Base-by-base conservation (phyloP, 371 early-diverging fungal species). In the Vittaforma corneae region DNA sequence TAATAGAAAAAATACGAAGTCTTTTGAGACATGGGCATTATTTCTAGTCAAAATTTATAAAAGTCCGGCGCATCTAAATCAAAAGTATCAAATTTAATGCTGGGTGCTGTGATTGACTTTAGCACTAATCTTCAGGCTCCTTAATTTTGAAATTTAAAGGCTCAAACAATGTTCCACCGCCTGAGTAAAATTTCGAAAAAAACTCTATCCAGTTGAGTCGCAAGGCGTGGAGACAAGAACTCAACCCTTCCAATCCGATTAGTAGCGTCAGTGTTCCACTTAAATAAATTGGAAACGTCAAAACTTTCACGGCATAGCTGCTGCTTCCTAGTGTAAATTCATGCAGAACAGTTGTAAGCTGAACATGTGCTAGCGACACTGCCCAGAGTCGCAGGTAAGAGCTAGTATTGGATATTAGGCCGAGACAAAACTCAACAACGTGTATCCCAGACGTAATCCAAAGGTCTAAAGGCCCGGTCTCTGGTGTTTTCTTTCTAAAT, bases 161-260 rank as follows among this genome's bases (percentile, higher is more conserved):
- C 63, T 80, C 82, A 78, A 91, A 93, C 71, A 82, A 76, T 56
- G 77, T 76, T 40, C 93, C 93, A 1, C 81, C 81, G 29, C 90
- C 92, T 51, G 81, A 82, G 75, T 93, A 97, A 78, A 97, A 96
- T 81, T 96, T 98, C 79, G 84, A 85, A 77, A 94, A 89, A 80
- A 98, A 98, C 81, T 98, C 98, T 53, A 98, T 92, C 94, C 99
- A 98, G 80, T 94, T 93, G 62, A 98, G 83, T 85, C 99, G 88
- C 34, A 96, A 83, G 0, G 97, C 95, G 80, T 98, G 97, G 73
- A 98, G 80, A 81, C 93, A 93, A 0, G 96, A 92, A 55, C 90
- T 88, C 9, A 98, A 80, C 3, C 99, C 97, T 81, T 98, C 99
- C 90, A 98, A 90, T 42, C 89, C 82, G 30, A 92, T 76, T 59